These are phyloP conservation scores for Fomitopsis palustris DNA, from an alignment of 1,284 basidiomycete species.

Conservation along the genomic window DNA sequence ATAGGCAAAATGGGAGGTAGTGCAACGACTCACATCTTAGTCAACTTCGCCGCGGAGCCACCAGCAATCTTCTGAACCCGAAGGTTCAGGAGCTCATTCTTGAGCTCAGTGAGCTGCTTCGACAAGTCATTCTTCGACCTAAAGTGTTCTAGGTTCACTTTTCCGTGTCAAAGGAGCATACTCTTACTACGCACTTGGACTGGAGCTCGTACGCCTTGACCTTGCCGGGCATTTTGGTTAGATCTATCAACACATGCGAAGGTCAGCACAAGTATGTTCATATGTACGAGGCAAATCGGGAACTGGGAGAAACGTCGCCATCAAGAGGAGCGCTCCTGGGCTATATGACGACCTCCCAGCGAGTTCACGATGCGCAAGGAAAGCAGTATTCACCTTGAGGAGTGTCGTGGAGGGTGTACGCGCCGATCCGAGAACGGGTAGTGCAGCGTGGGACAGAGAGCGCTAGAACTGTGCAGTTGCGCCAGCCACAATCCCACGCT, in stretches of 20 bases:
- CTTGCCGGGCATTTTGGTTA: constrained; percentile 73
- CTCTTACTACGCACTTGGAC: constrained; percentile 75
- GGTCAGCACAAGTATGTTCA: constrained; percentile 9
- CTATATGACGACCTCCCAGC: constrained; percentile 1
- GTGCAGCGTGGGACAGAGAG: constrained; percentile 27
- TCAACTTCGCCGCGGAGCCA: constrained; percentile 94
- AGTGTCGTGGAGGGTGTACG: constrained; percentile 29
- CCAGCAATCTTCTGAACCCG: constrained; percentile 99
- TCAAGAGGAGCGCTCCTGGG: constrained; percentile 5
- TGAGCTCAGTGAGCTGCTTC: constrained; percentile 94
- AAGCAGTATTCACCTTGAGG: constrained; percentile 31
- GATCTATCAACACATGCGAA: constrained; percentile 16
- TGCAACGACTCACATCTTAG: constrained; percentile 80
- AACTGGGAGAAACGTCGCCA: constrained; percentile 7
- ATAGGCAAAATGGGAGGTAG: background rate
- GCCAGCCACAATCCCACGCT: constrained; percentile 29
- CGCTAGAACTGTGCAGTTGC: constrained; percentile 24
- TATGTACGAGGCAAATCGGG: background rate
- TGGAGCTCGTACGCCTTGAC: constrained; percentile 99
- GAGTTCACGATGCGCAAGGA: constrained; percentile 5
- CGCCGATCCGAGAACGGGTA: constrained; percentile 24
- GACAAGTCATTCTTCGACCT: constrained; percentile 98
- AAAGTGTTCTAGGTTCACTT: background rate
- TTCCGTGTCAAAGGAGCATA: constrained; percentile 3
- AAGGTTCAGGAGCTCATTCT: constrained; percentile 90